Evolutionary conservation across 2,329 filamentous ascomycete species (phyloP).

Genomic region (Aspergillus tamarii): DNA sequence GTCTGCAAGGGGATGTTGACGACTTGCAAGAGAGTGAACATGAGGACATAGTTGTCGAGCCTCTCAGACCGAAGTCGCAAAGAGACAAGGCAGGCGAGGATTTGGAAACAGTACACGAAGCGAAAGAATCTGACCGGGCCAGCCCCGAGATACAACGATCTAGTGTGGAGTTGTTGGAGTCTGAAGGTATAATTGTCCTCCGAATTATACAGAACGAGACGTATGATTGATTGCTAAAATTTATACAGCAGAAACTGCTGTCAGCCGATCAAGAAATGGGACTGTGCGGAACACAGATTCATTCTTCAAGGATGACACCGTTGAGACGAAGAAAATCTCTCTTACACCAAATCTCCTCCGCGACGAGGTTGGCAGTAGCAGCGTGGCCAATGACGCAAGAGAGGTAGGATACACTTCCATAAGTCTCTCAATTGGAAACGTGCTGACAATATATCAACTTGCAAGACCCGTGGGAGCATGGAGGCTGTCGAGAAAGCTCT

Average conservation of each 20-base stretch:
- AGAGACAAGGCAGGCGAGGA: conserved; percentile 37
- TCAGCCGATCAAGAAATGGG: conserved; percentile 73
- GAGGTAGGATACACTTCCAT: conserved; percentile 35
- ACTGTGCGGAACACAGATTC: conserved; percentile 91
- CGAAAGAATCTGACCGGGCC: conserved; percentile 30
- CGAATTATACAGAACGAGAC: not conserved
- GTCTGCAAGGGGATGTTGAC: conserved; percentile 43
- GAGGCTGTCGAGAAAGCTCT: conserved; percentile 75
- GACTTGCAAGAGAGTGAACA: conserved; percentile 35
- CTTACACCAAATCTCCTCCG: conserved; percentile 89
- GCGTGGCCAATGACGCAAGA: conserved; percentile 38
- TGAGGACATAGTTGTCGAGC: conserved; percentile 48
- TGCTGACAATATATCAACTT: conserved; percentile 28
- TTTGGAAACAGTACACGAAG: conserved; percentile 26
- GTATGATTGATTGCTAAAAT: conserved; percentile 19
- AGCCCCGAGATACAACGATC: conserved; percentile 49
- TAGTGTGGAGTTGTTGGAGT: conserved; percentile 69
- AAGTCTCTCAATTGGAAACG: not conserved
- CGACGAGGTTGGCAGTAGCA: conserved; percentile 63
- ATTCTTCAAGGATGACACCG: conserved; percentile 94
- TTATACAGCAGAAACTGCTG: conserved; percentile 30
- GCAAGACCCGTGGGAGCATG: conserved; percentile 66
- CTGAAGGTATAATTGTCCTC: conserved; percentile 38
- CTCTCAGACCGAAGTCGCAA: conserved; percentile 47
- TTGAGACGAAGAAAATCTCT: conserved; percentile 96